Conservation (phyloP, 129 eudicot genomes). For the Artemisia tridentata region DNA sequence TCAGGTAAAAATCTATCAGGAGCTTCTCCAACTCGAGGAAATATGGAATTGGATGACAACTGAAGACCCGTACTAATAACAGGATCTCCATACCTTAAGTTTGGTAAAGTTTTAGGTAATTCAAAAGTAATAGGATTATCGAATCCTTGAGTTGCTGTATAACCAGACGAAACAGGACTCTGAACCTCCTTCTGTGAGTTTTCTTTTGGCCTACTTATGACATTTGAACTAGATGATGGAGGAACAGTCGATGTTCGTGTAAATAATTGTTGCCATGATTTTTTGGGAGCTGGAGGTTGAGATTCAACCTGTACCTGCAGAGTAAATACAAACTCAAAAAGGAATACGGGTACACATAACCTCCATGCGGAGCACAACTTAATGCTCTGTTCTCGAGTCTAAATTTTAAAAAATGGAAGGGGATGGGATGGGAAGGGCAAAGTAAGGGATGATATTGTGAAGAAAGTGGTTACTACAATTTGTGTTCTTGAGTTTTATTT, state of each 20-base stretch:
- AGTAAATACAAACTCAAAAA: slow-evolving; percentile 7
- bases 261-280: slow-evolving; percentile 89
- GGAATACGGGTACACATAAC: background rate
- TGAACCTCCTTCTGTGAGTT: slow-evolving; percentile 54
- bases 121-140: slow-evolving; percentile 67
- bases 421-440: too few species aligned
- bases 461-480: too few species aligned
- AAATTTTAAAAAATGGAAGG: too few species aligned
- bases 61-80: slow-evolving; percentile 34
- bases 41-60: slow-evolving; percentile 44
- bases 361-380: too few species aligned
- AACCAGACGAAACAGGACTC: slow-evolving; percentile 36
- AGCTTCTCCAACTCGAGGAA: slow-evolving; percentile 33
- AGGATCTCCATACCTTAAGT: slow-evolving; percentile 41
- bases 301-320: slow-evolving; percentile 58
- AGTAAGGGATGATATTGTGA: too few species aligned
- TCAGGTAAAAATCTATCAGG: slow-evolving; percentile 54
- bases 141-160: slow-evolving; percentile 38
- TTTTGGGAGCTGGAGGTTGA: slow-evolving; percentile 69
- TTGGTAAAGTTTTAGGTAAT: slow-evolving; percentile 48
- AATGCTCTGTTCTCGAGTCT: too few species aligned
- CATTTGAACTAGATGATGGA: slow-evolving; percentile 48
- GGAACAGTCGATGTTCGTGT: slow-evolving; percentile 53
- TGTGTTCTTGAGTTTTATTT: too few species aligned
- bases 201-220: slow-evolving; percentile 64